A percentile compares a stretch with the other conserved stretches of the same genome.
Evolutionary conservation across 441 rosid genomes (phyloP).

Genomic region (Raphanus hybrid): DNA sequence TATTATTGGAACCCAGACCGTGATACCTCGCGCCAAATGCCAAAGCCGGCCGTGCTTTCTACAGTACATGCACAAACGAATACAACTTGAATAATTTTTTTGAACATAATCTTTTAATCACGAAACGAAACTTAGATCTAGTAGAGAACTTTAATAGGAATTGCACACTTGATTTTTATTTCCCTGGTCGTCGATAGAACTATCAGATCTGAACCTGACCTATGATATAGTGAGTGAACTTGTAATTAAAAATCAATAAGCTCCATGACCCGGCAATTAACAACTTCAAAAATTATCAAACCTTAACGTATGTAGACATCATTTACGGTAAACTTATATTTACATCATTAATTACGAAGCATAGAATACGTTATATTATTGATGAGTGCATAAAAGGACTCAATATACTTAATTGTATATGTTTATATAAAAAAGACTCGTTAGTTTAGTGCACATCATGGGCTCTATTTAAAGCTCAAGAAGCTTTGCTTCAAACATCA

Average conservation of each 20-base stretch:
- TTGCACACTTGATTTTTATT: not conserved
- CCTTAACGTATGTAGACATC: not conserved
- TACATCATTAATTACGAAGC: not conserved
- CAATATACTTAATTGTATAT: not conserved
- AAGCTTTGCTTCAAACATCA: slow-evolving; percentile 15
- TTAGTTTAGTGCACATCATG: not conserved
- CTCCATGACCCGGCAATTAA: not conserved
- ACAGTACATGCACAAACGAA: slow-evolving; percentile 1
- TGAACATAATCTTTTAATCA: not conserved
- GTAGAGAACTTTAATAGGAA: not conserved
- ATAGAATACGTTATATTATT: not conserved
- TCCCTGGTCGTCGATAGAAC: not conserved
- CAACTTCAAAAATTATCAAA: not conserved
- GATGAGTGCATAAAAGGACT: not conserved
- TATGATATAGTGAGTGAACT: not conserved
- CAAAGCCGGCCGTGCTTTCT: not conserved
- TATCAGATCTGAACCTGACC: not conserved
- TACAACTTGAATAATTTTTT: not conserved
- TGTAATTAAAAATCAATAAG: not conserved
- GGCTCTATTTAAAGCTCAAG: slow-evolving; percentile 20
- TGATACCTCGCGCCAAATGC: not conserved
- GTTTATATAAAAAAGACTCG: not conserved
- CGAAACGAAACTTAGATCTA: not conserved
- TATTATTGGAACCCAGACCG: not conserved
- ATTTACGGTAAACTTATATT: no score